A percentile compares a stretch with the other conserved stretches of the same genome.
These are phyloP conservation scores for Nannochloropsis gaditana DNA, from an alignment of 108 stramenopile species.

Conservation along the genomic window DNA sequence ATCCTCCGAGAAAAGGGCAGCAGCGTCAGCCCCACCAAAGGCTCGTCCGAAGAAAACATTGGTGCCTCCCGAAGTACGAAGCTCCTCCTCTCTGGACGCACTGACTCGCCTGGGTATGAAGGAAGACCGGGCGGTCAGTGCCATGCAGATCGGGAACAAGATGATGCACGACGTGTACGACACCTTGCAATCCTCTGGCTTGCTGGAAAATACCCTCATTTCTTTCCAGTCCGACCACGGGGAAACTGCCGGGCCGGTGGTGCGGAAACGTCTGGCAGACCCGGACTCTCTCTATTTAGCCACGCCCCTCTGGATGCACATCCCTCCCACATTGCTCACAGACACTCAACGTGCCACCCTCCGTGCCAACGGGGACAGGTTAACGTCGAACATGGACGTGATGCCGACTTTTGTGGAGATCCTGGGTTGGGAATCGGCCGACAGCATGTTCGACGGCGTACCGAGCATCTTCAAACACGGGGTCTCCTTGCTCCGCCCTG, in stretches of 20 bases:
- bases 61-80: neutral
- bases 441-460: neutral
- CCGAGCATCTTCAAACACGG: conserved; percentile 16
- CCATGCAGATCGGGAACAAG: neutral
- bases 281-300: neutral
- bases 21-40: neutral
- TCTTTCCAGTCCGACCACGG: neutral
- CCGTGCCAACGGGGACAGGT: neutral
- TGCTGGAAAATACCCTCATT: neutral
- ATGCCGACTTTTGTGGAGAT: conserved; percentile 14
- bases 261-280: neutral
- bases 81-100: neutral
- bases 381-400: conserved; percentile 1
- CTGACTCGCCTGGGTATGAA: neutral
- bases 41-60: neutral
- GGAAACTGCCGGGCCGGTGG: neutral
- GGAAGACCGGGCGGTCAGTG: neutral
- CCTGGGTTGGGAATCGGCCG: neutral
- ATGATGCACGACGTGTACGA: neutral
- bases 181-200: neutral
- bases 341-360: neutral
- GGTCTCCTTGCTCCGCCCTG: neutral
- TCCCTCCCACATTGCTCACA: neutral
- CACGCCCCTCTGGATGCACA: conserved; percentile 17
- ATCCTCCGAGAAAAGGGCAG: neutral